Evolutionary conservation across 2,329 filamentous ascomycete genomes (phyloP).

Genomic region (Helminthosporium solani): DNA sequence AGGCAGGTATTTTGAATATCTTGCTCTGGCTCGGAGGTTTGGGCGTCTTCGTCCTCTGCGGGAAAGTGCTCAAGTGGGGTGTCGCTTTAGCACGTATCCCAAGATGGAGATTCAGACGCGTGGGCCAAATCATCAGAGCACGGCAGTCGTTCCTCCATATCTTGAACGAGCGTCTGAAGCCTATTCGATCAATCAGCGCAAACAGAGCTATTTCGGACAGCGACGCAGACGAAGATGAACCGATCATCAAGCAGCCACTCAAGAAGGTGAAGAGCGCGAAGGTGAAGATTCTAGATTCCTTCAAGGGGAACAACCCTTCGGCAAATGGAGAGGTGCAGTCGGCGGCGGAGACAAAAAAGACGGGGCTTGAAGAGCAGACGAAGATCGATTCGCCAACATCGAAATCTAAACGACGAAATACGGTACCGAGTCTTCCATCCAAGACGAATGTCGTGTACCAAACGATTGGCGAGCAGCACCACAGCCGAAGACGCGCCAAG

Average conservation of each 20-base stretch:
- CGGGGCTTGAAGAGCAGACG: conserved; percentile 12
- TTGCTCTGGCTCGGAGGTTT: conserved; percentile 65
- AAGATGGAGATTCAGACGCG: conserved; percentile 79
- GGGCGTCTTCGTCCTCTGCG: conserved; percentile 70
- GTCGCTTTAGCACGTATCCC: conserved; percentile 85
- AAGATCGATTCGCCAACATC: conserved; percentile 4
- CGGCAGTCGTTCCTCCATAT: conserved; percentile 47
- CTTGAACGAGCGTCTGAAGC: conserved; percentile 38
- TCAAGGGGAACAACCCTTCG: conserved; percentile 14
- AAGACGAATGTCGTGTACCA: conserved; percentile 23
- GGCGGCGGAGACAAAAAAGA: conserved; percentile 30
- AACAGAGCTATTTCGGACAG: conserved; percentile 36
- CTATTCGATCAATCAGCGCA: conserved; percentile 26
- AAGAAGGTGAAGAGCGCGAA: conserved; percentile 32
- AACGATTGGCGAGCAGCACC: conserved; percentile 19
- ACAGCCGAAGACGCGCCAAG: conserved; percentile 30
- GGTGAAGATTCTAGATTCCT: conserved; percentile 25
- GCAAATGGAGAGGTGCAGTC: conserved; percentile 26
- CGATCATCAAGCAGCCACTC: conserved; percentile 16
- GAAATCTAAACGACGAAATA: conserved; percentile 34
- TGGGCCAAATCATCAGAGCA: conserved; percentile 47
- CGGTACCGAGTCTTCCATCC: conserved; percentile 30
- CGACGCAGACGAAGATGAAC: conserved; percentile 50
- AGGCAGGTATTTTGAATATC: conserved; percentile 46
- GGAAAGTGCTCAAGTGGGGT: conserved; percentile 75